Base-by-base conservation (phyloP, 2,329 filamentous ascomycete genomes). In the Sclerotinia borealis region DNA sequence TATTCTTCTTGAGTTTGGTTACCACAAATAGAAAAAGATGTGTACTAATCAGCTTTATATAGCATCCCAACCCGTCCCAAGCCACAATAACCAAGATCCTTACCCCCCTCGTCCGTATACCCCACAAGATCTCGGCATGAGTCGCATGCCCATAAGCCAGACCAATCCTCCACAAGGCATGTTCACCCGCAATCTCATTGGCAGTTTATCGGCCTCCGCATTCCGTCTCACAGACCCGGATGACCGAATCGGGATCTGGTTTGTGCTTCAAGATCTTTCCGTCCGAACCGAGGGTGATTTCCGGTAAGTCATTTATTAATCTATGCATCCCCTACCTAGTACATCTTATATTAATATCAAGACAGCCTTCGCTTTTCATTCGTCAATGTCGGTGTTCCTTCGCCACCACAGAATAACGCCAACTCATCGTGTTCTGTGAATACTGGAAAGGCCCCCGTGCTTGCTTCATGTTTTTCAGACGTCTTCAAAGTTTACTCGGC, bases 181-280 rank as follows among this genome's bases (percentile, higher is more conserved):
- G 91, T 96, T 93, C 74, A 97, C 93, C 0, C 82, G 93, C 59
- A 99, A 98, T 72, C 83, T 99, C 11, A 98, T 99, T 67, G 95
- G 95, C 2, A 96, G 91, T 75, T 80, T 96, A 59, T 88, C 91
- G 7, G 92, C 93, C 37, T 96, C 93, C 72, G 93, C 93, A 1
- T 93, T 93, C 73, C 86, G 89, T 37, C 82, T 98, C 60, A 87
- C 85, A 2, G 93, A 98, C 85, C 87, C 0, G 80, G 65, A 90
- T 19, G 88, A 91, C 68, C 90, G 91, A 74, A 86, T 91, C 58
- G 93, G 93, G 2, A 92, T 96, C 68, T 99, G 93, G 93, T 99
- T 99, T 72, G 90, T 99, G 51, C 80, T 98, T 60, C 93, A 97
- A 75, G 95, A 99, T 77, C 80, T 99, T 49, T 96, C 92, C 71